phyloP scores from a whole-genome alignment of 768 basidiomycete species.

The Lyophyllum decastes region DNA sequence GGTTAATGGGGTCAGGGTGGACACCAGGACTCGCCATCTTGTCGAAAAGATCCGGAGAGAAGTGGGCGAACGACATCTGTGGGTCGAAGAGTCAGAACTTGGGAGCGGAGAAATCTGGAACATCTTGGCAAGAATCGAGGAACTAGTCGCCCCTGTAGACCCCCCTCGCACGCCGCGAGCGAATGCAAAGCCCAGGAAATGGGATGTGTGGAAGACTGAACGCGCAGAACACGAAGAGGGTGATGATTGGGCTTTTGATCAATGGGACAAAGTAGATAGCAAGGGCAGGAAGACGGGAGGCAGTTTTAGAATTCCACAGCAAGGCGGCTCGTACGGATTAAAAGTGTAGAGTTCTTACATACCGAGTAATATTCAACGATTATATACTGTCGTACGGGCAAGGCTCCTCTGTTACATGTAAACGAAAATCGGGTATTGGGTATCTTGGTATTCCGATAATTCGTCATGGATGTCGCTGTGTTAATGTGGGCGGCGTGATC shows the following conservation, averaged over 20 bases:
- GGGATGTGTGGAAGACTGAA: slow-evolving; percentile 52
- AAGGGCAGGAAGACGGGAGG: background rate
- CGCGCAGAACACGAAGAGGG: slow-evolving; percentile 26
- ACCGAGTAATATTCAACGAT: background rate
- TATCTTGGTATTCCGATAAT: background rate
- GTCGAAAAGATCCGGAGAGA: slow-evolving; percentile 67
- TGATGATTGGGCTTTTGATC: slow-evolving; percentile 51
- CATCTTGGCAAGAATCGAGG: slow-evolving; percentile 54
- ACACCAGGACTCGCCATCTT: slow-evolving; percentile 59
- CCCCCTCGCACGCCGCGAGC: background rate
- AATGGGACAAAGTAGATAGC: slow-evolving; percentile 37
- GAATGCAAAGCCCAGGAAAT: slow-evolving; percentile 20
- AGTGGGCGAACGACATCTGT: slow-evolving; percentile 54
- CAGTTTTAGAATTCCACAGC: background rate
- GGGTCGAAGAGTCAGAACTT: slow-evolving; percentile 48
- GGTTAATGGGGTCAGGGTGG: slow-evolving; percentile 71
- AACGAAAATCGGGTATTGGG: slow-evolving; percentile 1
- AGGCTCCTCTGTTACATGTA: background rate
- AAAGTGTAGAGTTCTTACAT: background rate
- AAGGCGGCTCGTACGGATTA: background rate
- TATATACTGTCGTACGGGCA: background rate
- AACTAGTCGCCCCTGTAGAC: slow-evolving; percentile 20
- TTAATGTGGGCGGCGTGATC: slow-evolving; percentile 46
- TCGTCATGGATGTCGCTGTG: background rate
- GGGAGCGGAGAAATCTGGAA: slow-evolving; percentile 53